Base-by-base conservation (phyloP, 2,329 filamentous ascomycete genomes). In the Pseudocercospora vitis region DNA sequence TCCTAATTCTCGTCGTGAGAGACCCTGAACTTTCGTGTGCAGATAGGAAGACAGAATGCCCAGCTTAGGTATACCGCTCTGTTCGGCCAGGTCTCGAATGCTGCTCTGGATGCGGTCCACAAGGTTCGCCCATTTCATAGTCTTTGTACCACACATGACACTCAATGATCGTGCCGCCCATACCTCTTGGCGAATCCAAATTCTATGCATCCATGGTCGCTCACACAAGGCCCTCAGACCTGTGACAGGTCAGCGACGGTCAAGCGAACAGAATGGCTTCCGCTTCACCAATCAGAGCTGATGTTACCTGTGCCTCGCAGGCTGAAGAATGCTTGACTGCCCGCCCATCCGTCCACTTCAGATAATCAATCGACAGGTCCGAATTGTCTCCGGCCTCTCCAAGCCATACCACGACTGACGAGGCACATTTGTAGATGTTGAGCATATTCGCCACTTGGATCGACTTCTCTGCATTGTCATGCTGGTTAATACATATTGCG, bases 401-500 rank as follows among this genome's bases (percentile, higher is more conserved):
- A 19, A 48, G 45, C 45, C 45, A 48, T 11, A 48, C 45, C 4
- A 48, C n/a, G 18, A 48, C 45, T 12, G 11, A 12, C 7, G 23
- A 21, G 12, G 45, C 45, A 12, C 12, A 21, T 7, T 33, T 33
- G 26, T 48, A 48, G n/a, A 48, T 32, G n/a, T 21, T 31, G 45
- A 33, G 16, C 45, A 48, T 48, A 3, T 48, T 48, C 8, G 24
- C 12, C 1, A 48, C 45, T 18, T 48, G 45, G 2, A 48, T 21
- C 18, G 24, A 23, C 45, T 48, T 48, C 26, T 48, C 45, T 14
- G 12, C n/a, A 29, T 48, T 32, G 21, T 48, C 45, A 23, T 48
- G 45, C 45, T 48, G 45, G 18, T 48, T 48, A 26, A 48, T 48
- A 18, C 24, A 48, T n/a, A 48, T 12, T 12, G 45, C 45, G 26